Evolutionary conservation across 768 basidiomycete species (phyloP).

Genomic region (Amanita subjunquillea): DNA sequence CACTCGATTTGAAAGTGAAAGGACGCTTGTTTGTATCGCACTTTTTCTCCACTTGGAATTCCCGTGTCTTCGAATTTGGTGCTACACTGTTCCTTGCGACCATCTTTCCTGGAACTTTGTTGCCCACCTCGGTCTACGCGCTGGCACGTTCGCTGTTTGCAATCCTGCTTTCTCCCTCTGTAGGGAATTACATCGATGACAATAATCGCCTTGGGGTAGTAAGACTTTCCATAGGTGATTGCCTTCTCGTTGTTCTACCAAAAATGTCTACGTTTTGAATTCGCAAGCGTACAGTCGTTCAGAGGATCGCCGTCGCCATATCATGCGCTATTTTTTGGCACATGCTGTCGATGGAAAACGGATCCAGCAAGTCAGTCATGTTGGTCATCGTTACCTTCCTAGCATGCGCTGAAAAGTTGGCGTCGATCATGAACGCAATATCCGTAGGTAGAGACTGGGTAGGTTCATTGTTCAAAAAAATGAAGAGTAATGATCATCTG

Average conservation of each 20-base stretch:
- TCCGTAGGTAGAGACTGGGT: constrained; percentile 20
- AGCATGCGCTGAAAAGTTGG: constrained; percentile 18
- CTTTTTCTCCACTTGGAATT: constrained; percentile 21
- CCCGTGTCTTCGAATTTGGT: constrained; percentile 19
- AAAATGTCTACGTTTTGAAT: not conserved
- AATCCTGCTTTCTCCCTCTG: constrained; percentile 12
- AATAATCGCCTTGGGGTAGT: constrained; percentile 13
- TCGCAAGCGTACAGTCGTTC: constrained; percentile 8
- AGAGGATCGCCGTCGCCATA: constrained; percentile 12
- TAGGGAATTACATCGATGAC: constrained; percentile 15
- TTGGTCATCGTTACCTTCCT: constrained; percentile 6
- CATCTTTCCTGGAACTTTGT: constrained; percentile 15
- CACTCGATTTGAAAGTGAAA: not conserved
- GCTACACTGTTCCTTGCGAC: constrained; percentile 16
- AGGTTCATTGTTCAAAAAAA: not conserved
- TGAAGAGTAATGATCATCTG: not conserved
- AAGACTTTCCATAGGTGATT: constrained; percentile 14
- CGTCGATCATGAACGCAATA: constrained; percentile 16
- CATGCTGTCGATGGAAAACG: constrained; percentile 4
- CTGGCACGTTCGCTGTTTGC: constrained; percentile 13
- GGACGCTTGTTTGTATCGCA: constrained; percentile 15
- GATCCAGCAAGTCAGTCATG: not conserved
- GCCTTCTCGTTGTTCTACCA: not conserved
- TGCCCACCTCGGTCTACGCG: constrained; percentile 18
- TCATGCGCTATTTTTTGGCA: constrained; percentile 15